Conservation (phyloP, 2,329 filamentous ascomycete genomes). For the Colletotrichum chlorophyti region DNA sequence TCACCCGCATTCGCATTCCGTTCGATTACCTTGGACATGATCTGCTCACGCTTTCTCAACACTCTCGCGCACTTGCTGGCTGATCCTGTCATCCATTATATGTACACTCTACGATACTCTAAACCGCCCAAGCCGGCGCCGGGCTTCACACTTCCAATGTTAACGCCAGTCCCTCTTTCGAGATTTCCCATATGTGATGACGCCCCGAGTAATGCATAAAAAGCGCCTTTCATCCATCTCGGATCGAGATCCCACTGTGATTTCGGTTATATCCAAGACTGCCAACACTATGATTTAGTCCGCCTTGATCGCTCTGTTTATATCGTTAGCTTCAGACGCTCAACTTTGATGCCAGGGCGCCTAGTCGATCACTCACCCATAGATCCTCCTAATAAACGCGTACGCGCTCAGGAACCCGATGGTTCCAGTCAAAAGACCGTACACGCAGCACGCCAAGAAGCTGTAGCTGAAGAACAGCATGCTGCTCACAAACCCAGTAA, state of each 20-base stretch:
- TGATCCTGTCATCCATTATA: conserved; percentile 20
- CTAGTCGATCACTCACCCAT: conserved; percentile 69
- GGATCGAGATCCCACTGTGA: too few species aligned
- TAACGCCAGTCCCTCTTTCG: conserved; percentile 12
- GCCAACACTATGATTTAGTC: conserved; percentile 41
- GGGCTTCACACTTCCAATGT: background rate
- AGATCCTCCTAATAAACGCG: conserved; percentile 83
- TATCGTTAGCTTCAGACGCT: conserved; percentile 27
- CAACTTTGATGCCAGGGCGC: too few species aligned
- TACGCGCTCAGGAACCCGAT: conserved; percentile 86
- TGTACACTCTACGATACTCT: conserved; percentile 15
- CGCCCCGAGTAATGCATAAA: conserved; percentile 18
- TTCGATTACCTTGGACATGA: too few species aligned
- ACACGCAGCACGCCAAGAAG: conserved; percentile 81
- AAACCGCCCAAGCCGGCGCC: background rate
- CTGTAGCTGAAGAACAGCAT: conserved; percentile 88
- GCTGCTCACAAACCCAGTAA: conserved; percentile 79
- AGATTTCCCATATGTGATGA: conserved; percentile 12
- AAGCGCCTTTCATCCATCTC: conserved; percentile 2
- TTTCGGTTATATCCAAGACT: background rate
- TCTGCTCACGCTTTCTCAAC: too few species aligned
- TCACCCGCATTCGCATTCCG: background rate
- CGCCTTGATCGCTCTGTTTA: conserved; percentile 56
- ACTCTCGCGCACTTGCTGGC: background rate
- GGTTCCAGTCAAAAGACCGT: conserved; percentile 81